phyloP scores from a whole-genome alignment of 495 filamentous ascomycete species.

The Ascobolus immersus region DNA sequence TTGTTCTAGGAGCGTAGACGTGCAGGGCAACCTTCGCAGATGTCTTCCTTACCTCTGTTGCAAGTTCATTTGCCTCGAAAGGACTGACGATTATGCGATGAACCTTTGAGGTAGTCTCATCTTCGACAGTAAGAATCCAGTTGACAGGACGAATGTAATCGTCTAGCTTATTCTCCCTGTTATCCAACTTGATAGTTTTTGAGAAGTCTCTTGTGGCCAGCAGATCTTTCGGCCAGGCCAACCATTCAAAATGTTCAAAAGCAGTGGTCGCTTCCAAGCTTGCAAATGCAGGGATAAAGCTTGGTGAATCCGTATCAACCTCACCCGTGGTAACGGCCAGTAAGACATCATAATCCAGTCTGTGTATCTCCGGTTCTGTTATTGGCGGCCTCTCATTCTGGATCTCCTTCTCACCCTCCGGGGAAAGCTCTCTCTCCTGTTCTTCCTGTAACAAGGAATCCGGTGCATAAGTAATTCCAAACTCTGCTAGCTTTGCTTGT shows the following conservation, averaged over 20 bases:
- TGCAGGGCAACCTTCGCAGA: constrained; percentile 23
- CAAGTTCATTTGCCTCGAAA: constrained; percentile 31
- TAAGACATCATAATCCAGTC: constrained; percentile 22
- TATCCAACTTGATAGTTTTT: constrained; percentile 21
- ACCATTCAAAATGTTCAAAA: constrained; percentile 12
- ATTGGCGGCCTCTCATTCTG: constrained; percentile 26
- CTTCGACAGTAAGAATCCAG: constrained; percentile 26
- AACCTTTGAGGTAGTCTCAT: constrained; percentile 5
- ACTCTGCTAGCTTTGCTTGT: too few species aligned
- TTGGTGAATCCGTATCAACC: constrained; percentile 12
- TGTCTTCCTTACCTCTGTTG: constrained; percentile 17
- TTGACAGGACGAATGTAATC: constrained; percentile 31
- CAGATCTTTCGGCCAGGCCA: constrained; percentile 21
- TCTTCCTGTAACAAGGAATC: constrained; percentile 32
- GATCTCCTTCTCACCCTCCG: constrained; percentile 34
- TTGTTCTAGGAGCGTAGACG: constrained; percentile 31
- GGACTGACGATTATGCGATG: constrained; percentile 33
- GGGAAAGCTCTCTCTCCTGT: constrained; percentile 41
- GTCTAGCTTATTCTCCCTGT: constrained; percentile 14
- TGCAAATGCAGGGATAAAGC: constrained; percentile 26
- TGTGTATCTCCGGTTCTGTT: constrained; percentile 19
- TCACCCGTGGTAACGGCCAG: constrained; percentile 18
- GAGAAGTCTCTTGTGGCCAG: constrained; percentile 33
- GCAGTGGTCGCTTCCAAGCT: constrained; percentile 21
- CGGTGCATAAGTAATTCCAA: constrained; percentile 17